Evolutionary conservation across 306 rosid species (phyloP), one percentile per base, ranked within the genome.

Genomic region (Arachis hypogaea): DNA sequence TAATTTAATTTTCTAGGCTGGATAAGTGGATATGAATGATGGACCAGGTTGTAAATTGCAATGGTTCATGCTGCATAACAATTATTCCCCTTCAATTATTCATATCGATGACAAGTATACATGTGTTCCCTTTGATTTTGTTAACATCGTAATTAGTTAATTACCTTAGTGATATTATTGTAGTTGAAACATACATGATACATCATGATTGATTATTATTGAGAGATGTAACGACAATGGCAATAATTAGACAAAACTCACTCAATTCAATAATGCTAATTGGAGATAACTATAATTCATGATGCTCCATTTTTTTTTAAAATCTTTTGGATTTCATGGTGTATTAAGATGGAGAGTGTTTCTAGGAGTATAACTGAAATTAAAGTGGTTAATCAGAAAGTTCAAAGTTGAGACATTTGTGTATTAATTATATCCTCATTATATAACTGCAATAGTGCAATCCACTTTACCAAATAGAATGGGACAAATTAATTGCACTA

Each of bases 21-120:
- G 56, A 63, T 71, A n/a, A 43, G 45, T 28, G 44, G 56, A 63
- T 57, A n/a, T 58, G 45, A 57, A 72, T 72, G 47, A n/a, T 59
- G 71, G 64, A 62, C 81, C 59, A 52, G 50, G 3, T 68, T 40
- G 69, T 47, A 59, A 45, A 1, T 68, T 40, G 63, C 40, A 59
- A 45, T n/a, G 12, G 38, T 59, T 42, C 47, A 36, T 9, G 75
- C 43, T 6, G 75, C 43, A 60, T 59, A 47, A 42, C 40, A 33
- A 51, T 68, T 33, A 33, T 33, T 33, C 38, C 28, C 42, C 29
- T 11, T 51, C 40, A n/a, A 47, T 73, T 61, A 49, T 73, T 61
- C 5, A 49, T 9, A 50, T 52, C 7, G 7, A 69, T 9, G 11
- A 69, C 30, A 49, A 71, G 41, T 61, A 54, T 9, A 28, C 1